Conservation (phyloP, 2,329 filamentous ascomycete species). For the Fusarium miscanthi region DNA sequence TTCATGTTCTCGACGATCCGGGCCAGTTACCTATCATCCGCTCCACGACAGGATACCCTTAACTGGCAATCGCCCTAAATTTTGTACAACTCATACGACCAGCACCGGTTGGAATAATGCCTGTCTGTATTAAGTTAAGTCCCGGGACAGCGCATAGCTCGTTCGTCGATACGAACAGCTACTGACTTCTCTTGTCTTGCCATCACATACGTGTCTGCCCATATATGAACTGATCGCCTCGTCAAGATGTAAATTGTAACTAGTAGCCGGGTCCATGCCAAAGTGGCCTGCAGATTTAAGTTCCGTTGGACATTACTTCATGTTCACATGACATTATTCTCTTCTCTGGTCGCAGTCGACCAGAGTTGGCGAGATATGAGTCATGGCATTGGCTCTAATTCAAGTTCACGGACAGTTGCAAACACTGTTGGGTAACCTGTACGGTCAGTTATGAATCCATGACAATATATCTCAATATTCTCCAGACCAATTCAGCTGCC, state of each 20-base stretch:
- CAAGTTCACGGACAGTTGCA: not conserved
- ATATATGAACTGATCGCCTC: not conserved
- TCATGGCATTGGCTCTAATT: not conserved
- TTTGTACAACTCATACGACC: slow-evolving; percentile 24
- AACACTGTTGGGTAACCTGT: not conserved
- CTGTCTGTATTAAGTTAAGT: slow-evolving; percentile 18
- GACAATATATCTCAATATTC: not conserved
- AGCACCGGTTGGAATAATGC: slow-evolving; percentile 17
- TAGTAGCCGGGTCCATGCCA: not conserved
- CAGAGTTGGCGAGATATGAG: not conserved
- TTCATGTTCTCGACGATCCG: slow-evolving; percentile 18
- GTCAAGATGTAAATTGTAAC: not conserved
- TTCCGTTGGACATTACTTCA: not conserved
- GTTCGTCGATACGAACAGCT: slow-evolving; percentile 21
- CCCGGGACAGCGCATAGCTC: slow-evolving; percentile 24
- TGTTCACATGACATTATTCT: not conserved
- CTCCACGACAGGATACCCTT: slow-evolving; percentile 20
- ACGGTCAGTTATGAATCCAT: not conserved
- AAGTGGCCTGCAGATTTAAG: not conserved
- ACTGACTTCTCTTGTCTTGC: slow-evolving; percentile 15
- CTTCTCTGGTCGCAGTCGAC: not conserved
- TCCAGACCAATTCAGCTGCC: not conserved
- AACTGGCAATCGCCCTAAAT: not conserved
- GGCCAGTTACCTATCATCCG: slow-evolving; percentile 4
- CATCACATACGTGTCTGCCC: slow-evolving; percentile 30